Conservation (phyloP, 2,329 filamentous ascomycete genomes). For the Blastomyces silverae region DNA sequence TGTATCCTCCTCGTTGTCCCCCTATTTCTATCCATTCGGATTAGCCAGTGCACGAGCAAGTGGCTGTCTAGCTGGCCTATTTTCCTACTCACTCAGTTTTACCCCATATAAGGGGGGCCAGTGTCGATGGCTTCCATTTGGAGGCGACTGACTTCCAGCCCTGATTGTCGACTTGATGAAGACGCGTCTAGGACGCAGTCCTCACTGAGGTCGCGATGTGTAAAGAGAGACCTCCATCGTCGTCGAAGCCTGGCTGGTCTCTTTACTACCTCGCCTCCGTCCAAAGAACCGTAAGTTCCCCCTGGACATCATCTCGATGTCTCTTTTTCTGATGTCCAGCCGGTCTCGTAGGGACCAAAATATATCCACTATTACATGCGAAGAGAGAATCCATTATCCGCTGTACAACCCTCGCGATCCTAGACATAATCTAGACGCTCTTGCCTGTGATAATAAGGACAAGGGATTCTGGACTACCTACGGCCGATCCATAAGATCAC, state of each 20-base stretch:
- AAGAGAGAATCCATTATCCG: conserved; percentile 34
- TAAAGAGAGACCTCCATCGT: background rate
- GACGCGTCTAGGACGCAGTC: background rate
- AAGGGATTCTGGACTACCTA: conserved; percentile 15
- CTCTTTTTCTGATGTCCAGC: background rate
- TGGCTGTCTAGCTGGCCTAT: background rate
- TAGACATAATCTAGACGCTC: conserved; percentile 30
- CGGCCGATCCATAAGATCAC: background rate
- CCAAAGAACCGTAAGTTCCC: background rate
- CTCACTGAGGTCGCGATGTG: background rate
- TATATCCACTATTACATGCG: conserved; percentile 22
- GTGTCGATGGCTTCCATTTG: background rate
- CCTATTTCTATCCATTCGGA: no score
- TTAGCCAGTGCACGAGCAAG: background rate
- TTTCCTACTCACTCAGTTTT: background rate
- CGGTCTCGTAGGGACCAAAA: background rate
- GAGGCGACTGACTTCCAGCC: background rate
- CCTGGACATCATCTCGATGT: background rate
- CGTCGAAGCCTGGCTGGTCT: conserved; percentile 13
- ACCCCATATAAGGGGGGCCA: background rate
- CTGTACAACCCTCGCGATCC: conserved; percentile 34
- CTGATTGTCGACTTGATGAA: background rate
- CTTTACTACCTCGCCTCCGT: conserved; percentile 6
- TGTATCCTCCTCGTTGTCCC: background rate
- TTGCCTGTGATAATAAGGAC: background rate